Conservation (phyloP, 78 protist species). For the Pigoraptor vietnamica region DNA sequence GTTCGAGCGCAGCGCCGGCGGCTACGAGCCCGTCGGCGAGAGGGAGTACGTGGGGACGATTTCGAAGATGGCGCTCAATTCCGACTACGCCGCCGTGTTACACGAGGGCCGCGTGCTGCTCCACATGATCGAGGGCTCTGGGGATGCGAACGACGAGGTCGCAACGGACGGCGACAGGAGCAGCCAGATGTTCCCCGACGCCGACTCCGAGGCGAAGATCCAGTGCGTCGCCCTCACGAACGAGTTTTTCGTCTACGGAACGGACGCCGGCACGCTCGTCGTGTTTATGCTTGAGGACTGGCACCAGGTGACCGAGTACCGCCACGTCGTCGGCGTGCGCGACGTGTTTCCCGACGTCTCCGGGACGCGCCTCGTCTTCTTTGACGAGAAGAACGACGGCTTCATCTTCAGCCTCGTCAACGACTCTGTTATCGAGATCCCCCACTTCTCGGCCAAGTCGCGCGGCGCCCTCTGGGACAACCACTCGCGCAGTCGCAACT, state of each 20-base stretch:
- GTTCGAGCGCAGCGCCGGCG: neutral
- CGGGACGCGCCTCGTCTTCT: constrained; percentile 47
- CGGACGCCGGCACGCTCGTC: constrained; percentile 26
- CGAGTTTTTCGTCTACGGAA: constrained; percentile 48
- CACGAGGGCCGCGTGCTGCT: constrained; percentile 29
- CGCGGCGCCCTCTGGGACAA: neutral
- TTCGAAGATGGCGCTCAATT: constrained; percentile 15
- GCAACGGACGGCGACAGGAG: neutral
- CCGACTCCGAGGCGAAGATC: constrained; percentile 9
- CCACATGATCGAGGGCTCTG: constrained; percentile 5
- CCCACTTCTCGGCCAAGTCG: neutral
- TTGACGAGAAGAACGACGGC: constrained; percentile 24
- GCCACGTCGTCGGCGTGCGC: neutral
- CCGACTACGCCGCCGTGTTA: constrained; percentile 39
- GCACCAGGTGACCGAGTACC: constrained; percentile 15
- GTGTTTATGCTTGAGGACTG: neutral
- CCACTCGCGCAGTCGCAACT: neutral
- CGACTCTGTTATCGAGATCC: neutral
- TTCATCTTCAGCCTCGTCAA: constrained; percentile 31
- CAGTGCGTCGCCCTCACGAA: constrained; percentile 25
- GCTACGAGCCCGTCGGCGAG: neutral
- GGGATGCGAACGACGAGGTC: neutral
- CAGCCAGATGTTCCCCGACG: constrained; percentile 36
- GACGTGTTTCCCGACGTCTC: constrained; percentile 16
- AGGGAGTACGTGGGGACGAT: constrained; percentile 27